phyloP scores from a whole-genome alignment of 257 asterid genomes.

The Nicotiana sylvestris region DNA sequence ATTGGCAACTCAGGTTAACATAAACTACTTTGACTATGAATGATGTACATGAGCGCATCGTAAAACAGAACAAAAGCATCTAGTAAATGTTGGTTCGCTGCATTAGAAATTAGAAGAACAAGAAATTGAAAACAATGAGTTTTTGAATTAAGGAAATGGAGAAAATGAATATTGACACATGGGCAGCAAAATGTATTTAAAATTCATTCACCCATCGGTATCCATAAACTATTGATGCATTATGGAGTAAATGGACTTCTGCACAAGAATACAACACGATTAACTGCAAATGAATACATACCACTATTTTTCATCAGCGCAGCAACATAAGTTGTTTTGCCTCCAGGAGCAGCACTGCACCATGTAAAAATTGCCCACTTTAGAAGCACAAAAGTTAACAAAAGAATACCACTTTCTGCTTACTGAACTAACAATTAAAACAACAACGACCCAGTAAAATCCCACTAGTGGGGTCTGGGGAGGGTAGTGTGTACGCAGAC shows the following conservation, averaged over 20 bases:
- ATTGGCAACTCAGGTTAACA: not conserved
- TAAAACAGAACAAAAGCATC: not conserved
- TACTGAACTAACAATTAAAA: not conserved
- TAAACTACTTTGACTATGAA: not conserved
- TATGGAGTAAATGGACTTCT: not conserved
- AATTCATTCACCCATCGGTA: not conserved
- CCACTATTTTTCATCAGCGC: conserved; percentile 96
- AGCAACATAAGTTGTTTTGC: conserved; percentile 92
- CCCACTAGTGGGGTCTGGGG: too few relatives aligned
- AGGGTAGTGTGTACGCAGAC: too few relatives aligned
- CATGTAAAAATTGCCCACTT: conserved; percentile 17
- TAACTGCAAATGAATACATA: conserved; percentile 25
- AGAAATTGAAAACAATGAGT: not conserved
- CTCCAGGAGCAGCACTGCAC: conserved; percentile 98
- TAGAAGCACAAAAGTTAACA: conserved; percentile 13
- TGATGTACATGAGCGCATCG: not conserved
- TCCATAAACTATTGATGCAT: not conserved
- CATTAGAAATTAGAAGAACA: not conserved
- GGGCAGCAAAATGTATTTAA: not conserved
- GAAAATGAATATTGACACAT: not conserved
- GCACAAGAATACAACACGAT: conserved; percentile 1
- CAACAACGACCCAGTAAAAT: not conserved
- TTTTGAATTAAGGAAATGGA: not conserved
- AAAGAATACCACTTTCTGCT: not conserved
- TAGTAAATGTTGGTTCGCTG: not conserved